Evolutionary conservation across 2,329 filamentous ascomycete species (phyloP).

Genomic region (Geosmithia flava): DNA sequence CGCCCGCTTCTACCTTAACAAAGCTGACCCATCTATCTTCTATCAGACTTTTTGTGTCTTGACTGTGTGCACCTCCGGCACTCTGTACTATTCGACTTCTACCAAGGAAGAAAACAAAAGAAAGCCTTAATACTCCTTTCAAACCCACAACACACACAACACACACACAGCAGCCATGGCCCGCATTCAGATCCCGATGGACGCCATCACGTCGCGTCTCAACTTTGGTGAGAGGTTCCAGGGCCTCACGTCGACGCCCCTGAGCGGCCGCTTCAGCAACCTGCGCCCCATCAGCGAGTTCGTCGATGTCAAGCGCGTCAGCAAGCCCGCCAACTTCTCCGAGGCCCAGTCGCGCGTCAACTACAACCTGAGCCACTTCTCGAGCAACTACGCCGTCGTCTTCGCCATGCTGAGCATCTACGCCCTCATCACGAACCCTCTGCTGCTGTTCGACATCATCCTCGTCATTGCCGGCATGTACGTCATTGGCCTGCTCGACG

Average conservation of each 20-base stretch:
- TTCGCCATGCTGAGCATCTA: constrained; percentile 96
- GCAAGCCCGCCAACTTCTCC: constrained; percentile 82
- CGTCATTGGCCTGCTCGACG: constrained; percentile 81
- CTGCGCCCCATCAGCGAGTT: constrained; percentile 87
- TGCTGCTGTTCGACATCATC: constrained; percentile 84
- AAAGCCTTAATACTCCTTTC: background rate
- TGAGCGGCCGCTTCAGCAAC: constrained; percentile 80
- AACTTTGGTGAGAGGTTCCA: constrained; percentile 79
- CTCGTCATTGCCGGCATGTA: constrained; percentile 80
- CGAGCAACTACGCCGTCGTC: constrained; percentile 92
- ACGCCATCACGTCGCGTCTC: constrained; percentile 81
- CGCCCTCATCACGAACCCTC: constrained; percentile 76
- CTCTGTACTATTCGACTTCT: background rate
- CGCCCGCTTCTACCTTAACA: too few relatives aligned
- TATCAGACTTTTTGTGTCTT: too few relatives aligned
- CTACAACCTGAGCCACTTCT: constrained; percentile 96
- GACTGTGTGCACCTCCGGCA: background rate
- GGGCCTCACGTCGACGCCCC: constrained; percentile 64
- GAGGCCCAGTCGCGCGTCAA: constrained; percentile 88
- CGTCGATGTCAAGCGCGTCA: constrained; percentile 87
- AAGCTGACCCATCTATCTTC: too few relatives aligned
- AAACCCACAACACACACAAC: constrained; percentile 3
- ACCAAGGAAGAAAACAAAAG: background rate
- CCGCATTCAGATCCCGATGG: constrained; percentile 84
- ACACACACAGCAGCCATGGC: constrained; percentile 43